A percentile compares a stretch with the other conserved stretches of the same genome.
Evolutionary conservation across 176 grass and related monocot species (phyloP).

Genomic region (Oryza meridionalis): DNA sequence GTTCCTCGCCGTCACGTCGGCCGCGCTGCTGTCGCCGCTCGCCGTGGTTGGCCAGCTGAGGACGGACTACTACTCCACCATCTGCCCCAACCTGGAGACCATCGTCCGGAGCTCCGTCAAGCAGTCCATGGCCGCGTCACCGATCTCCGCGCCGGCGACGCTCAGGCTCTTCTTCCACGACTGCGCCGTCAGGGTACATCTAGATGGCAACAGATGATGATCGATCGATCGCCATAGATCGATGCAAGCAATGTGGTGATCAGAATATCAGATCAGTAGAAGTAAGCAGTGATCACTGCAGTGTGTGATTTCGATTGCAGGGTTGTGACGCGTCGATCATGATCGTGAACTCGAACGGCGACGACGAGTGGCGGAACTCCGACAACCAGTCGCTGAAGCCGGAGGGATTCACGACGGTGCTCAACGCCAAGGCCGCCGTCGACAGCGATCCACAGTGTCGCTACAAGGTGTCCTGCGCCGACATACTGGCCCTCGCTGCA

Average conservation of each 20-base stretch:
- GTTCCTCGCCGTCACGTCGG: neutral
- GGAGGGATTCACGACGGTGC: constrained; percentile 53
- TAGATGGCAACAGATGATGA: neutral
- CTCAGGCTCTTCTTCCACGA: constrained; percentile 81
- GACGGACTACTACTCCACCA: constrained; percentile 47
- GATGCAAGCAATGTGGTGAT: neutral
- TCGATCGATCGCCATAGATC: neutral
- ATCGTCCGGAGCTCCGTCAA: constrained; percentile 51
- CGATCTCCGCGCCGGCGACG: constrained; percentile 43
- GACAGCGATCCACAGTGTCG: constrained; percentile 63
- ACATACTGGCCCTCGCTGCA: constrained; percentile 71
- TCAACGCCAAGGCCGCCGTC: constrained; percentile 62
- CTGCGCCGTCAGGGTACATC: constrained; percentile 59
- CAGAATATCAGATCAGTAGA: neutral
- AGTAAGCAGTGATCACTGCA: no score
- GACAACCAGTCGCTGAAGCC: constrained; percentile 56
- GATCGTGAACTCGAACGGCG: constrained; percentile 53
- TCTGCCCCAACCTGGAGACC: constrained; percentile 61
- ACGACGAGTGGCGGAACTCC: constrained; percentile 62
- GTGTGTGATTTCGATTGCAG: constrained; percentile 3
- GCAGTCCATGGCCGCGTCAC: constrained; percentile 44
- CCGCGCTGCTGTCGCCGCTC: neutral
- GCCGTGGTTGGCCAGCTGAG: constrained; percentile 23
- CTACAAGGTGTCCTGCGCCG: constrained; percentile 72
- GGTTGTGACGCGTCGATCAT: constrained; percentile 80